These are phyloP conservation scores for Geotrichum fermentans DNA, from an alignment of 1,139 yeast species.

Conservation along the genomic window DNA sequence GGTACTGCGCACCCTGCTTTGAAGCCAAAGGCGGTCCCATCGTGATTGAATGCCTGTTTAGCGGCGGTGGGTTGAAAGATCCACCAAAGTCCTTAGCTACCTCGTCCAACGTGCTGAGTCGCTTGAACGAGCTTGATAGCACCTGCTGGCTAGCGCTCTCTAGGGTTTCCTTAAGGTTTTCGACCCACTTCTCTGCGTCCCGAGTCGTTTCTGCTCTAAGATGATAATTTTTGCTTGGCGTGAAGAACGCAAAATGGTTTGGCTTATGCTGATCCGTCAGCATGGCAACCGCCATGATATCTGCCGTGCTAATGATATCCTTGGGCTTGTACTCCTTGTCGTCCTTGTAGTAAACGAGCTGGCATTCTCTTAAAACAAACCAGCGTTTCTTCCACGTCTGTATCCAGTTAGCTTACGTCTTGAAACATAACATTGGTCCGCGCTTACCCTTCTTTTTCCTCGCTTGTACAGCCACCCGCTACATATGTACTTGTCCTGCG, in stretches of 20 bases:
- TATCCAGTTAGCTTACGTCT: too few relatives aligned
- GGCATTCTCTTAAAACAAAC: conserved; percentile 56
- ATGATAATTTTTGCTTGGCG: conserved; percentile 43
- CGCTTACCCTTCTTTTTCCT: conserved; percentile 6
- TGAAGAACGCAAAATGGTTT: conserved; percentile 43
- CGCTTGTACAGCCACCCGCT: conserved; percentile 16
- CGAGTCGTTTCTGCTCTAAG: conserved; percentile 40
- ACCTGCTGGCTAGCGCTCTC: conserved; percentile 28
- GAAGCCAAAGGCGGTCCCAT: too few relatives aligned
- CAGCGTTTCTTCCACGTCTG: conserved; percentile 50
- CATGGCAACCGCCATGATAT: conserved; percentile 40
- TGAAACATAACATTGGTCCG: too few relatives aligned
- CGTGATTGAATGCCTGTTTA: background rate
- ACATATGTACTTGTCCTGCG: conserved; percentile 6
- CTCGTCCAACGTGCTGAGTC: conserved; percentile 18
- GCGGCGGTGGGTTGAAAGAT: background rate
- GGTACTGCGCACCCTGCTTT: too few relatives aligned
- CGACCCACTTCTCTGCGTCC: conserved; percentile 44
- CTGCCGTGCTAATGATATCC: conserved; percentile 43
- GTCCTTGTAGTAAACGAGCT: conserved; percentile 55
- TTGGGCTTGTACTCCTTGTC: conserved; percentile 53
- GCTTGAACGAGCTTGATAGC: conserved; percentile 29
- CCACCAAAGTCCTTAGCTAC: background rate
- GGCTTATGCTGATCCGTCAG: conserved; percentile 38
- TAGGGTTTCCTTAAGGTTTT: conserved; percentile 36